Base-by-base conservation (phyloP, 176 grass and related monocot species). In the Pontederia paniculata region DNA sequence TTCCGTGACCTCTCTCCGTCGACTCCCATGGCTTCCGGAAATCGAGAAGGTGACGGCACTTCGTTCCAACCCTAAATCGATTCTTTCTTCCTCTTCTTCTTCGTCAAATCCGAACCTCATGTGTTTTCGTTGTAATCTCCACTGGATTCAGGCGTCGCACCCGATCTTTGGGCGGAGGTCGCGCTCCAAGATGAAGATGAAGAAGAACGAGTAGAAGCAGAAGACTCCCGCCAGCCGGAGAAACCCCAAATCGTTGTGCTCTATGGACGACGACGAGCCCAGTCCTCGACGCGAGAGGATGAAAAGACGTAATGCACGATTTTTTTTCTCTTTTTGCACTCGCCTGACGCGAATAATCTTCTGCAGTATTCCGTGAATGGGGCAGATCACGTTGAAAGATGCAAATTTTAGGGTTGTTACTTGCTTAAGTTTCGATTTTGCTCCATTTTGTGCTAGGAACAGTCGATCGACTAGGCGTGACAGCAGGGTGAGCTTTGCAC, bases 91-190 rank as follows among this genome's bases (percentile, higher is more conserved):
- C 14, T 58, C 44, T 49, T 21, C 21, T 48, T 19, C 9, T 49
- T 4, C 9, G 4, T 68, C 3, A 5, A 31, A 31, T 31, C 17
- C 1, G 12, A 61, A 1, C 44, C 42, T 17, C 25, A 42, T 41
- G 12, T 52, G 9, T 52, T 52, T 13, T n/a, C 54, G 65, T 60
- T 62, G 22, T 60, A 52, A 48, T 51, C 48, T 67, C 46, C 1
- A 0, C 28, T 46, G 44, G 51, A 15, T 47, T 42, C 54, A 62
- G 52, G 52, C 10, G 23, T 15, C 45, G 60, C 37, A 58, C 79
- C 72, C 31, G 82, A 89, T 76, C 64, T 20, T 10, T 96, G 85
- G 85, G 45, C 77, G 67, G 79, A 89, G 79, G 78, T 89, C 56
- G 48, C 64, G 51, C 76, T 71, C 60, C 45, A 60, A 46, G 76